Conservation (phyloP, 2,329 filamentous ascomycete genomes). For the Penicillium sp. region DNA sequence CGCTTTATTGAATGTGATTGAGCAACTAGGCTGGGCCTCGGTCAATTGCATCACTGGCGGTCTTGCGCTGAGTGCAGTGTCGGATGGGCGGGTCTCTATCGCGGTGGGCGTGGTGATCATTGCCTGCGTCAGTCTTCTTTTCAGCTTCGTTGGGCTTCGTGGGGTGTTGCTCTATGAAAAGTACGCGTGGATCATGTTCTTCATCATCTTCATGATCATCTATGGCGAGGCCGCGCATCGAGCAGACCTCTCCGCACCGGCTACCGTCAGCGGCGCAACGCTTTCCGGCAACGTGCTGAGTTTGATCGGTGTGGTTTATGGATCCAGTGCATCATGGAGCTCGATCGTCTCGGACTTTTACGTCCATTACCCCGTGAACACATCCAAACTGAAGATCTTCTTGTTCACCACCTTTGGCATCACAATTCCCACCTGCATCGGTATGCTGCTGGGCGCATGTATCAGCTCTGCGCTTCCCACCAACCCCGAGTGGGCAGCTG, state of each 20-base stretch:
- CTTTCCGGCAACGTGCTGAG: slow-evolving; percentile 25
- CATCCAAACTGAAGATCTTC: slow-evolving; percentile 19
- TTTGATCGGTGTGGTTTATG: slow-evolving; percentile 39
- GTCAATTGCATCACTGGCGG: slow-evolving; percentile 31
- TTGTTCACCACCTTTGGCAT: slow-evolving; percentile 20
- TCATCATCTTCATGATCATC: slow-evolving; percentile 43
- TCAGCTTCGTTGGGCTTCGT: slow-evolving; percentile 26
- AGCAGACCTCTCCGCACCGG: slow-evolving; percentile 36
- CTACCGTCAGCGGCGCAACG: slow-evolving; percentile 27
- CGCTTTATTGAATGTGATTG: slow-evolving; percentile 38
- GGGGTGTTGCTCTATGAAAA: slow-evolving; percentile 27
- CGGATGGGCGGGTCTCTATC: slow-evolving; percentile 27
- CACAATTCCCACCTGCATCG: slow-evolving; percentile 20
- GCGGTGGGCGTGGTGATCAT: slow-evolving; percentile 27
- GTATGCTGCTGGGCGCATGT: slow-evolving; percentile 16
- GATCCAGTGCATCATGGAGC: slow-evolving; percentile 21
- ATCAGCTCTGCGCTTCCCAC: slow-evolving; percentile 14
- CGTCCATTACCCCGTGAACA: slow-evolving; percentile 21
- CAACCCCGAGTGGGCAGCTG: slow-evolving; percentile 15
- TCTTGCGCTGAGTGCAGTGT: slow-evolving; percentile 29
- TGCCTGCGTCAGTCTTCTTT: slow-evolving; percentile 21
- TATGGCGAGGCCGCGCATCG: slow-evolving; percentile 42
- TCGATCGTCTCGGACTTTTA: slow-evolving; percentile 23
- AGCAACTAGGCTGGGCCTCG: slow-evolving; percentile 26
- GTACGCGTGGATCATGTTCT: slow-evolving; percentile 30